phyloP scores from a whole-genome alignment of 2,329 filamentous ascomycete species.

The Cordyceps farinosa region DNA sequence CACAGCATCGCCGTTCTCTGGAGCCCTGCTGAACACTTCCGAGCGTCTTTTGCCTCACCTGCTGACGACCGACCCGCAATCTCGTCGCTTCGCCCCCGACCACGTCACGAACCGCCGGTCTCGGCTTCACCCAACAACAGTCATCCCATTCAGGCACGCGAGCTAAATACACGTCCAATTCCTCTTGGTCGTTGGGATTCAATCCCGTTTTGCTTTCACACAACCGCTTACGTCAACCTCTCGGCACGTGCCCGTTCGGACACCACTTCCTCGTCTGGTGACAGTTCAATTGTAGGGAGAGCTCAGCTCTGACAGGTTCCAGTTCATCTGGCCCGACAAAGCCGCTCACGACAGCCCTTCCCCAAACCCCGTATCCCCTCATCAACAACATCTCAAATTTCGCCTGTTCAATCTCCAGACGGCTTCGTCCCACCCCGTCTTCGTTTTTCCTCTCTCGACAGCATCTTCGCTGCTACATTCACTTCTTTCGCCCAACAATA shows the following conservation, averaged over 20 bases:
- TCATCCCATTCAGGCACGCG: constrained; percentile 2
- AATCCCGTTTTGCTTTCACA: not conserved
- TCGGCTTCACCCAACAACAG: constrained; percentile 15
- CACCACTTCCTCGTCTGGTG: constrained; percentile 8
- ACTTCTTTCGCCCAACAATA: constrained; percentile 21
- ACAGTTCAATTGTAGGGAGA: constrained; percentile 11
- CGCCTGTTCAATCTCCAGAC: constrained; percentile 22
- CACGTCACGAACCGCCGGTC: constrained; percentile 17
- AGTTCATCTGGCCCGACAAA: constrained; percentile 18
- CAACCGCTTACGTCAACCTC: not conserved
- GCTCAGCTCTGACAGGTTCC: constrained; percentile 19
- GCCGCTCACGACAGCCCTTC: constrained; percentile 13
- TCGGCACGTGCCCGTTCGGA: constrained; percentile 7
- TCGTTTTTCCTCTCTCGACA: constrained; percentile 20
- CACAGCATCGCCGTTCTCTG: not conserved
- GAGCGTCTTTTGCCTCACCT: not conserved
- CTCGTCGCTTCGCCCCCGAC: constrained; percentile 6
- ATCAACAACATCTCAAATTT: constrained; percentile 3
- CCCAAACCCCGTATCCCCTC: not conserved
- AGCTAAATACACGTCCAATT: constrained; percentile 3
- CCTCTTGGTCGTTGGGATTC: not conserved
- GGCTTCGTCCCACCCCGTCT: constrained; percentile 30
- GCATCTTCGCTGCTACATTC: constrained; percentile 25
- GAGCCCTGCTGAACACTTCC: constrained; percentile 2
- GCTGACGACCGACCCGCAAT: constrained; percentile 9